phyloP scores from a whole-genome alignment of 768 basidiomycete species.

The Lanmaoa rubissima region DNA sequence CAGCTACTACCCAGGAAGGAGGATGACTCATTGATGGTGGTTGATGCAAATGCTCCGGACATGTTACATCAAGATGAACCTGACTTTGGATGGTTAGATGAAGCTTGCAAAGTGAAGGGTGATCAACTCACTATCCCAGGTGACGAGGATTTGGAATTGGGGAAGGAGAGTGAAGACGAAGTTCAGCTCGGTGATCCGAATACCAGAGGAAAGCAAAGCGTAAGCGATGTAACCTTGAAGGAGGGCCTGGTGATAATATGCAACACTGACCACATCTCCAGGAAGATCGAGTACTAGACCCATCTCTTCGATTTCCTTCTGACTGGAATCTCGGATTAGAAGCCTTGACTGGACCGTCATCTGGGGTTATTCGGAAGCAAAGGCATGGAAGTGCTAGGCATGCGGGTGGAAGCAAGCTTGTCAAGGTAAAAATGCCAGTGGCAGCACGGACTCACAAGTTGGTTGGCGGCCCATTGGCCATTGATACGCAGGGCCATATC shows the following conservation, averaged over 20 bases:
- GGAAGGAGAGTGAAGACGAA: constrained; percentile 23
- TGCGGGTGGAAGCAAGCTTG: constrained; percentile 17
- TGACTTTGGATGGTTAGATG: constrained; percentile 28
- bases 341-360: constrained; percentile 3
- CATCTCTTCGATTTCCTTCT: constrained; percentile 13
- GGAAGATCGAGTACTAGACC: not conserved
- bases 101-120: constrained; percentile 28
- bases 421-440: constrained; percentile 23
- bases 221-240: not conserved
- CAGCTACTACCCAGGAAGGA: constrained; percentile 14
- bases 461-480: constrained; percentile 11
- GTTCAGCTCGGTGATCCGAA: not conserved
- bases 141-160: constrained; percentile 12
- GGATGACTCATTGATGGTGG: constrained; percentile 31
- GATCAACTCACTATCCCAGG: constrained; percentile 19
- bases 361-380: constrained; percentile 10
- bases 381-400: constrained; percentile 5
- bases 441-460: not conserved
- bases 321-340: constrained; percentile 25
- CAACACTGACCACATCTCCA: constrained; percentile 4
- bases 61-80: constrained; percentile 7
- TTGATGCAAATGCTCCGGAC: constrained; percentile 29
- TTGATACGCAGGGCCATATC: constrained; percentile 26
- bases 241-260: not conserved
- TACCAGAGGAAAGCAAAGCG: constrained; percentile 9